Evolutionary conservation across 75 land plant species (phyloP).

Genomic region (Selaginella tamariscina): DNA sequence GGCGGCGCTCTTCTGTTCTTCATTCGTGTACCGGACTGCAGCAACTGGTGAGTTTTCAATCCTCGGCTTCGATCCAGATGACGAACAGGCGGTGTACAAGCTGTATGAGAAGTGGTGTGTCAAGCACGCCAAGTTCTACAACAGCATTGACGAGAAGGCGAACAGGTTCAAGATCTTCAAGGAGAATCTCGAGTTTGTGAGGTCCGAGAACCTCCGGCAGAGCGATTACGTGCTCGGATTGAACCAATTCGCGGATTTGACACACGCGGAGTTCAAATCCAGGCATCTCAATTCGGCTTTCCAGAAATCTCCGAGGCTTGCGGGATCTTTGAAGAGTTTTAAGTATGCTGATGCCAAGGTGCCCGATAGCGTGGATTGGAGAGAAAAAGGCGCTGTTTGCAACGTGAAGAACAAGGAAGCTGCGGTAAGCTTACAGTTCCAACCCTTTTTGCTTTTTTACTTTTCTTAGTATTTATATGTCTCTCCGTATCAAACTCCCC

Average conservation of each 20-base stretch:
- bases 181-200: neutral
- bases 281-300: conserved; percentile 24
- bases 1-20: too few relatives aligned
- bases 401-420: conserved; percentile 32
- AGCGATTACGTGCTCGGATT: conserved; percentile 40
- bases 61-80: too few relatives aligned
- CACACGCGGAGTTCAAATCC: conserved; percentile 42
- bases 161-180: too few relatives aligned
- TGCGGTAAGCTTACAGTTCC: conserved; percentile 30
- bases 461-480: neutral
- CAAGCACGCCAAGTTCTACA: too few relatives aligned
- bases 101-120: too few relatives aligned
- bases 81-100: too few relatives aligned
- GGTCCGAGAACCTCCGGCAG: neutral
- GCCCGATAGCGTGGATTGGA: conserved; percentile 36
- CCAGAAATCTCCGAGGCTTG: neutral
- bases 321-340: neutral
- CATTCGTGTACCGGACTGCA: too few relatives aligned
- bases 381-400: conserved; percentile 34
- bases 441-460: neutral
- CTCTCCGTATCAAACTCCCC: too few relatives aligned
- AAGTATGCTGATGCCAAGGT: neutral
- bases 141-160: too few relatives aligned
- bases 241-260: conserved; percentile 45
- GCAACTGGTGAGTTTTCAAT: too few relatives aligned